Conservation (phyloP, 352 stramenopile species). For the Globisporangium acanthophoron region DNA sequence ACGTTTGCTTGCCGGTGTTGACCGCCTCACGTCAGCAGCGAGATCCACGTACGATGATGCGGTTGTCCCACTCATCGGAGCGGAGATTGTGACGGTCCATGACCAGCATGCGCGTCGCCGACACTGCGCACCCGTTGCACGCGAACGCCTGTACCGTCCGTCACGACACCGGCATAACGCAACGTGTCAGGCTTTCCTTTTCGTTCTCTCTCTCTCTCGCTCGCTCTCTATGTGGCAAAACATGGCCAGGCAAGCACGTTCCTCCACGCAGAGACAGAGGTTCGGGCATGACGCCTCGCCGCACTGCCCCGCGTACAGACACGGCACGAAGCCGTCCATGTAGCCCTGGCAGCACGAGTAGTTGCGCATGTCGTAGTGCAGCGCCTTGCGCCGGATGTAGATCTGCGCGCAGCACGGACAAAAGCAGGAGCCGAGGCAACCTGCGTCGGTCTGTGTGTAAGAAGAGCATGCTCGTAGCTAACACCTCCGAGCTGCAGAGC, state of each 20-base stretch:
- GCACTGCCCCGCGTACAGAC: constrained; percentile 75
- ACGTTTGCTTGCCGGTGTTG: background rate
- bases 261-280: constrained; percentile 89
- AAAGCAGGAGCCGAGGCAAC: constrained; percentile 66
- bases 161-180: background rate
- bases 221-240: background rate
- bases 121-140: constrained; percentile 89
- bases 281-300: constrained; percentile 86
- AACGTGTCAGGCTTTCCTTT: background rate
- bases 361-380: constrained; percentile 90
- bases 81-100: constrained; percentile 89
- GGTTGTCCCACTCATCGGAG: constrained; percentile 92
- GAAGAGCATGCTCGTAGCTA: background rate
- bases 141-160: constrained; percentile 34
- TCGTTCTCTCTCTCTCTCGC: background rate
- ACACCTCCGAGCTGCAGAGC: background rate
- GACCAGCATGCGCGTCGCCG: constrained; percentile 85
- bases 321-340: constrained; percentile 88
- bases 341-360: constrained; percentile 93
- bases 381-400: constrained; percentile 86
- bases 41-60: constrained; percentile 77
- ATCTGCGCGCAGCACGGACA: constrained; percentile 89
- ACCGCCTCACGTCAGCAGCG: background rate
- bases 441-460: constrained; percentile 12
- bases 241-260: constrained; percentile 7